phyloP scores from a whole-genome alignment of 1,139 yeast genomes.

The Pichia inconspicua region DNA sequence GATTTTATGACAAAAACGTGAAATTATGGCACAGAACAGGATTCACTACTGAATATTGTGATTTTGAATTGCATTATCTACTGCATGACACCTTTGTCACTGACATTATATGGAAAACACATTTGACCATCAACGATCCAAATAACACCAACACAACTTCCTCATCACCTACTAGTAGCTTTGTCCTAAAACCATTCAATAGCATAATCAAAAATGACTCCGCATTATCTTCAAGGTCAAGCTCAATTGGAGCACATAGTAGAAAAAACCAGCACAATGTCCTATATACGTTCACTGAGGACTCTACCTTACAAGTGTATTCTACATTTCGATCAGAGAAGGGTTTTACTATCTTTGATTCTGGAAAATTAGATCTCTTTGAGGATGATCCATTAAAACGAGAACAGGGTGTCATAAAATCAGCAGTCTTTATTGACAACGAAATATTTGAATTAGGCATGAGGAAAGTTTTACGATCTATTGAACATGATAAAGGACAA shows the following conservation, averaged over 20 bases:
- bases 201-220: constrained; percentile 20
- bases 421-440: constrained; percentile 52
- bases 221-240: constrained; percentile 10
- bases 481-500: constrained; percentile 15
- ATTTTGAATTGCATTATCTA: constrained; percentile 65
- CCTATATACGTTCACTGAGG: constrained; percentile 54
- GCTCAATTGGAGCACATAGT: constrained; percentile 11
- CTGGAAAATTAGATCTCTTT: constrained; percentile 48
- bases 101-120: constrained; percentile 45
- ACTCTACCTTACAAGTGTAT: constrained; percentile 59
- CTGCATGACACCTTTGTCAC: constrained; percentile 57
- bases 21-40: constrained; percentile 76
- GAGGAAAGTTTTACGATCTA: constrained; percentile 25
- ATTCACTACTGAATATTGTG: constrained; percentile 56
- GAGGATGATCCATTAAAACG: constrained; percentile 19
- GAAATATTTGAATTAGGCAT: constrained; percentile 38
- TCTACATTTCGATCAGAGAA: constrained; percentile 58
- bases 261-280: constrained; percentile 31
- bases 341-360: constrained; percentile 49
- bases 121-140: constrained; percentile 1
- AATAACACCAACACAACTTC: background rate
- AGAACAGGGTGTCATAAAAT: constrained; percentile 26
- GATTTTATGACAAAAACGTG: constrained; percentile 54
- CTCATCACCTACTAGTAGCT: constrained; percentile 10
- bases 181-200: constrained; percentile 23